Conservation (phyloP, 83 land plant species). For the Thuja plicata region DNA sequence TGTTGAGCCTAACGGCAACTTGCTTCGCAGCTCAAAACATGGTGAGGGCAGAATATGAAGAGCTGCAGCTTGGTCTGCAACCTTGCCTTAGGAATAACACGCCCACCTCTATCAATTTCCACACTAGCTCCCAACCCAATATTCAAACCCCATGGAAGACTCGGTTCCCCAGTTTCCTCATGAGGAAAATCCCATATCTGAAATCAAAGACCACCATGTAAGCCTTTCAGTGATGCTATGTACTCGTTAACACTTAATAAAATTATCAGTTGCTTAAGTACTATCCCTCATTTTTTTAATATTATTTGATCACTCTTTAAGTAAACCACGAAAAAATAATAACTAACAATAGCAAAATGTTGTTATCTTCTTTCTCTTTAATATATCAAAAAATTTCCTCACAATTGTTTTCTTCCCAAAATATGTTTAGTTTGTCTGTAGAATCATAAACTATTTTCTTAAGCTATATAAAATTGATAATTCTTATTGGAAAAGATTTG, state of each 20-base stretch:
- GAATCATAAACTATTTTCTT: not conserved
- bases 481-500: not conserved
- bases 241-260: not conserved
- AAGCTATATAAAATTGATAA: not conserved
- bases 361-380: not conserved
- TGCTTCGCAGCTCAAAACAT: constrained; percentile 29
- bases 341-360: not conserved
- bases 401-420: not conserved
- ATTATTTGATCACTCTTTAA: not conserved
- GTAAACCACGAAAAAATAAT: too few relatives aligned
- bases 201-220: not conserved
- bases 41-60: constrained; percentile 36
- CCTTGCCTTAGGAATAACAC: constrained; percentile 24
- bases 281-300: too few relatives aligned
- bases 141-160: constrained; percentile 23
- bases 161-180: constrained; percentile 22
- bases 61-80: constrained; percentile 23
- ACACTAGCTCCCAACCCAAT: constrained; percentile 29
- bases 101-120: constrained; percentile 30
- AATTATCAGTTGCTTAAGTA: not conserved
- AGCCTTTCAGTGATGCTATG: not conserved
- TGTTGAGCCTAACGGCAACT: constrained; percentile 27
- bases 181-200: constrained; percentile 35
- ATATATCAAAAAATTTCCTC: not conserved
- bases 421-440: not conserved